phyloP scores from a whole-genome alignment of 192 early-diverging fungal species.

The Umbelopsis sp. region DNA sequence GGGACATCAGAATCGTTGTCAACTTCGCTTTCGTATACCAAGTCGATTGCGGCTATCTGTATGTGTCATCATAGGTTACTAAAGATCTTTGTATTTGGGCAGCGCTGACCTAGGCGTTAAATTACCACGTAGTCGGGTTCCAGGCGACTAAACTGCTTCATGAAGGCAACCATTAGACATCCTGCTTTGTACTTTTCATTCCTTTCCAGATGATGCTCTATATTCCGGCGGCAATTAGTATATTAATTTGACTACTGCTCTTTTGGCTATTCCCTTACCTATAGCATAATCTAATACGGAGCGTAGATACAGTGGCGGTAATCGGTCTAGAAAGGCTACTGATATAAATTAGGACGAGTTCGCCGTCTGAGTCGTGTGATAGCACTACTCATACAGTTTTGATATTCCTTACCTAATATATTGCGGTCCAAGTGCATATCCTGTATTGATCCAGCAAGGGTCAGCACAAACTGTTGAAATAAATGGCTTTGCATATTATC shows the following conservation, averaged over 20 bases:
- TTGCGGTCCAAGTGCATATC: background rate
- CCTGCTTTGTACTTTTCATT: background rate
- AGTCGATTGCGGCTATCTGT: too few relatives aligned
- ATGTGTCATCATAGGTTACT: background rate
- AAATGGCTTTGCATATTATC: constrained; percentile 2
- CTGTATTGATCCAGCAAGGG: background rate
- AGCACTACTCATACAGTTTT: background rate
- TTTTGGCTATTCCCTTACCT: background rate
- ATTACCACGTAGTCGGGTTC: background rate
- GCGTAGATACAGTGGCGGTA: constrained; percentile 4
- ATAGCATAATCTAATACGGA: constrained; percentile 16
- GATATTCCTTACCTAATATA: constrained; percentile 8
- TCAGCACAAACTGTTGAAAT: background rate
- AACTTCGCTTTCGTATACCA: too few relatives aligned
- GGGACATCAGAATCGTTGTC: too few relatives aligned
- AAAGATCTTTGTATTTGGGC: background rate
- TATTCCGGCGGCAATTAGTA: background rate
- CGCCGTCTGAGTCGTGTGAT: background rate
- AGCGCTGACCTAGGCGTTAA: background rate
- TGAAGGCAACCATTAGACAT: background rate
- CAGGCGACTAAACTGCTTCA: constrained; percentile 7
- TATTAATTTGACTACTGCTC: background rate
- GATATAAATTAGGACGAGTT: too few relatives aligned
- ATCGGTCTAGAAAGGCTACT: background rate
- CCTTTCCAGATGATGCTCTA: background rate